Evolutionary conservation across 1,284 basidiomycete genomes (phyloP), one percentile per base, ranked within the genome.

Genomic region (Boletus smithii): DNA sequence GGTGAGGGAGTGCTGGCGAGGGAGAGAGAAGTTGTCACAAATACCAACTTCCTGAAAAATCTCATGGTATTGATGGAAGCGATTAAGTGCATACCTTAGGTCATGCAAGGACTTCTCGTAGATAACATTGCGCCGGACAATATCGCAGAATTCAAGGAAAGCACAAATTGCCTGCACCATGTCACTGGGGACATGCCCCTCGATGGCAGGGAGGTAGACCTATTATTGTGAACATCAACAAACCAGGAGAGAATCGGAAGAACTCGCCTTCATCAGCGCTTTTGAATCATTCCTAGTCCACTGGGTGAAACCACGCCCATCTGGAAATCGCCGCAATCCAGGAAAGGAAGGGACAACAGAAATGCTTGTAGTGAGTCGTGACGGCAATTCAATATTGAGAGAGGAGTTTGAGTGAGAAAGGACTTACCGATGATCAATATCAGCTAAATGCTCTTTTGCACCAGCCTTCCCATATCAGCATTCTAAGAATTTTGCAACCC

Each of bases 201-300:
- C 16, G 3, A 50, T 46, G 5, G 44, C 44, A 8, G 48, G 48
- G 1, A 46, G 38, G 13, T 51, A 52, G 8, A 52, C 18, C 44
- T 45, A 14, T 31, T 30, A 9, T 14, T 5, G 7, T 20, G 18
- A 30, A 5, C 8, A 16, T 36, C 8, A 16, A 30, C 3, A 7
- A 22, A 18, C 26, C 3, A 6, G 6, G 11, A 4, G 40, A 33
- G n/a, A 32, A 26, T 34, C 3, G 3, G 5, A 29, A 8, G 18
- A 18, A 36, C 13, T 4, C 31, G 50, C 53, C 44, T 55, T 54
- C 43, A 54, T 54, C 8, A 55, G 10, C 1, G 35, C 53, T 34
- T 54, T 55, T n/a, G 41, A 54, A 26, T 54, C 36, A 10, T 55
- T 33, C 8, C 53, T 33, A 5, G 53, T 41, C 53, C 48, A 54